Percentiles rank a stretch among this genome's conserved stretches.
Evolutionary conservation across 768 basidiomycete species (phyloP).

Genomic region (Lentinus brumalis): DNA sequence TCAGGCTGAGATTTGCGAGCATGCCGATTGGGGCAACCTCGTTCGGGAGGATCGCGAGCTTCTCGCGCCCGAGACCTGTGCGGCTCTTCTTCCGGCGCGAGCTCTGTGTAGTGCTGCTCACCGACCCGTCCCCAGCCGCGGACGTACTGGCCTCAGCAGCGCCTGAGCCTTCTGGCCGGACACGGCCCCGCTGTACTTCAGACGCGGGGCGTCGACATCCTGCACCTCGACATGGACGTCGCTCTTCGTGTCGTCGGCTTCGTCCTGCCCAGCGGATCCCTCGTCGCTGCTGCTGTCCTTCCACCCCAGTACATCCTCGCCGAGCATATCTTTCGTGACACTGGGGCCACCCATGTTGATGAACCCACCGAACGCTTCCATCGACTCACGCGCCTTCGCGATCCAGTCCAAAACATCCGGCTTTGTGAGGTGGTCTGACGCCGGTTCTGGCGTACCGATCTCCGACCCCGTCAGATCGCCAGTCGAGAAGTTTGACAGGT

Average conservation of each 20-base stretch:
- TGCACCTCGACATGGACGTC: constrained; percentile 23
- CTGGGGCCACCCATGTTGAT: constrained; percentile 63
- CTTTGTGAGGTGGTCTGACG: constrained; percentile 36
- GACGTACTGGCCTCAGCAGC: background rate
- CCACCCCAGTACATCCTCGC: constrained; percentile 44
- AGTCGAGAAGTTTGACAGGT: constrained; percentile 10
- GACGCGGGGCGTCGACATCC: constrained; percentile 38
- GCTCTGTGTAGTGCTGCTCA: constrained; percentile 14
- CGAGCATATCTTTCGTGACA: constrained; percentile 52
- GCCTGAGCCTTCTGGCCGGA: background rate
- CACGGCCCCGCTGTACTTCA: constrained; percentile 21
- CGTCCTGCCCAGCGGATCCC: constrained; percentile 10
- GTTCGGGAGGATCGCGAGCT: constrained; percentile 59
- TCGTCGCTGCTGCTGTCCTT: constrained; percentile 36
- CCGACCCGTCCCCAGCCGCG: constrained; percentile 1
- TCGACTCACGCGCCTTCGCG: constrained; percentile 66
- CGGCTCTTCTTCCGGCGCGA: constrained; percentile 16
- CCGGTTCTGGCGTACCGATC: constrained; percentile 20
- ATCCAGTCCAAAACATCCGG: constrained; percentile 79
- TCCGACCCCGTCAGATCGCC: constrained; percentile 26
- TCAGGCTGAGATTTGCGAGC: constrained; percentile 65
- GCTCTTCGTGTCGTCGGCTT: constrained; percentile 35
- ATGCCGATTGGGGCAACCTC: constrained; percentile 73
- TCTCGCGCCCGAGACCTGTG: constrained; percentile 32
- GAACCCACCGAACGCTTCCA: constrained; percentile 67